Conservation (phyloP, 768 basidiomycete species). For the Suillus weaverae region DNA sequence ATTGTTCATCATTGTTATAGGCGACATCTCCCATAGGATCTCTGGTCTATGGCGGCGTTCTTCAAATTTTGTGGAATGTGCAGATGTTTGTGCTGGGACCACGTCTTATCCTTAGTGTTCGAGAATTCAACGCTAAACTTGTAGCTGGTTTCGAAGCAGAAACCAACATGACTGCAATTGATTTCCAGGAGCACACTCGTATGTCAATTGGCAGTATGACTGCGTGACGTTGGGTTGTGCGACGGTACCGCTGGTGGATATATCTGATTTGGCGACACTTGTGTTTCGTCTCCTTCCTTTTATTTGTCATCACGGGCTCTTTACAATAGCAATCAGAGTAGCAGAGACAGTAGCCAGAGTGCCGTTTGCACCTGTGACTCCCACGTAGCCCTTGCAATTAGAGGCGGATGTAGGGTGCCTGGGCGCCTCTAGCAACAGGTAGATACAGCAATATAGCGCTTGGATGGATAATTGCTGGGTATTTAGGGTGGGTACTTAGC, state of each 20-base stretch:
- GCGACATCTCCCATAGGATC: neutral
- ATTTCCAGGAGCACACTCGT: neutral
- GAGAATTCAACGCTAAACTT: neutral
- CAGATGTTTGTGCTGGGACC: neutral
- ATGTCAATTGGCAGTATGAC: neutral
- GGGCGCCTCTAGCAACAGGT: too few species aligned
- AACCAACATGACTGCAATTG: neutral
- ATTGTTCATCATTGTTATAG: neutral
- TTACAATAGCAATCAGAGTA: too few species aligned
- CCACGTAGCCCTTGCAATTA: too few species aligned
- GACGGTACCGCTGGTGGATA: neutral
- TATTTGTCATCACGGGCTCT: neutral
- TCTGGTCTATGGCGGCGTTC: neutral
- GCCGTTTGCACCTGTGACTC: too few species aligned
- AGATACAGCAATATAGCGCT: too few species aligned
- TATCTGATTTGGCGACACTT: constrained; percentile 20
- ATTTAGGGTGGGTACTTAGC: too few species aligned
- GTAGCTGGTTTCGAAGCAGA: neutral
- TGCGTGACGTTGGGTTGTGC: neutral
- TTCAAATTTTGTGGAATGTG: neutral
- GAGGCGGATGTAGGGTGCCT: too few species aligned
- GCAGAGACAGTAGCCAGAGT: too few species aligned
- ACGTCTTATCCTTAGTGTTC: neutral
- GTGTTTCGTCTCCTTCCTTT: too few species aligned
- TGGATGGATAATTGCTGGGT: too few species aligned